phyloP scores from a whole-genome alignment of 2,329 filamentous ascomycete species.

The Fusarium piperis region DNA sequence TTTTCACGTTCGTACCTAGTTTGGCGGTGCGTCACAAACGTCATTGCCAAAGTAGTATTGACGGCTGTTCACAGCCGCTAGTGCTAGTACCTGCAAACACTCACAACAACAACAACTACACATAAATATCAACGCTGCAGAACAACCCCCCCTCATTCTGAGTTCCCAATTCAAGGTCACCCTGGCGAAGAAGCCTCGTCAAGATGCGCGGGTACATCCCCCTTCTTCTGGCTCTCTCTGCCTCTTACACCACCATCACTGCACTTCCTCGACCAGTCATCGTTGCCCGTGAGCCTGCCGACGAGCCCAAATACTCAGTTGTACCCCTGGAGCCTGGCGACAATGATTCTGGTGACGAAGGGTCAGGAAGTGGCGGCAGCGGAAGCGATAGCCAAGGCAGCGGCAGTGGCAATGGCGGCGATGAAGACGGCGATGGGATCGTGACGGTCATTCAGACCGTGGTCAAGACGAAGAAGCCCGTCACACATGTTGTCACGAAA shows the following conservation, averaged over 20 bases:
- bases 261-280: slow-evolving; percentile 44
- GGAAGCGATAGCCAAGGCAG: slow-evolving; percentile 17
- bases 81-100: slow-evolving; percentile 23
- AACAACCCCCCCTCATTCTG: background rate
- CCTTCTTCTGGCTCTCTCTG: slow-evolving; percentile 45
- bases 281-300: slow-evolving; percentile 33
- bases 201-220: slow-evolving; percentile 46
- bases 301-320: slow-evolving; percentile 51
- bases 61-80: slow-evolving; percentile 23
- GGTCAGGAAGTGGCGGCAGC: slow-evolving; percentile 33
- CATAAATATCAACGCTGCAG: background rate
- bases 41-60: background rate
- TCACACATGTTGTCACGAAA: slow-evolving; percentile 42
- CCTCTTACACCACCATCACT: slow-evolving; percentile 37
- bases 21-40: slow-evolving; percentile 19
- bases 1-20: background rate
- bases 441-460: slow-evolving; percentile 51
- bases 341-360: slow-evolving; percentile 31
- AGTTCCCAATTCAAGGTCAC: background rate
- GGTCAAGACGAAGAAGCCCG: slow-evolving; percentile 40
- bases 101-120: background rate
- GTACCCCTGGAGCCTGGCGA: slow-evolving; percentile 51
- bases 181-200: slow-evolving; percentile 25
- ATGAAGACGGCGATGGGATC: slow-evolving; percentile 26
- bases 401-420: slow-evolving; percentile 18